A percentile compares a stretch with the other conserved stretches of the same genome.
Conservation (phyloP, 1,139 yeast genomes). For the Fermentozyma sake region DNA sequence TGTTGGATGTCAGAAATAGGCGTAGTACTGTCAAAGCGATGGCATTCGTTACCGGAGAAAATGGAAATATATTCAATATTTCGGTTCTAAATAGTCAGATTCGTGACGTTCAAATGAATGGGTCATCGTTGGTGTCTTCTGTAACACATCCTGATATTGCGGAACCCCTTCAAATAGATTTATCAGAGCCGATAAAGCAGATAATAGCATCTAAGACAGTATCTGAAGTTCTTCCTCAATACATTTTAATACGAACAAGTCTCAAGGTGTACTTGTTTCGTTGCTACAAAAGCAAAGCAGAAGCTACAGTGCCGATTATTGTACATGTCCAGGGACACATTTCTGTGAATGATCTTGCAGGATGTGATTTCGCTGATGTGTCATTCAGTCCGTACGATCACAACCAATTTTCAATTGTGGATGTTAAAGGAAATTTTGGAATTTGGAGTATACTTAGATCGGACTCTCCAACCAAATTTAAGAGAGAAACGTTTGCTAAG, state of each 20-base stretch:
- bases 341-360: slow-evolving; percentile 16
- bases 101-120: not conserved
- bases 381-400: slow-evolving; percentile 38
- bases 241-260: slow-evolving; percentile 24
- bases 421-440: slow-evolving; percentile 49
- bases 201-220: slow-evolving; percentile 21
- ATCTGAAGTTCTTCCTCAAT: slow-evolving; percentile 15
- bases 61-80: slow-evolving; percentile 26
- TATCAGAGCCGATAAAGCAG: slow-evolving; percentile 38
- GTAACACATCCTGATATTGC: slow-evolving; percentile 18
- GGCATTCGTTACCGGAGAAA: slow-evolving; percentile 32
- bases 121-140: slow-evolving; percentile 4
- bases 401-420: slow-evolving; percentile 41
- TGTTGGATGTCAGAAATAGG: slow-evolving; percentile 16
- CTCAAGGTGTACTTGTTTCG: slow-evolving; percentile 18
- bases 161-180: slow-evolving; percentile 20
- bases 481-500: not conserved
- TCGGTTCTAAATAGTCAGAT: slow-evolving; percentile 10
- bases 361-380: slow-evolving; percentile 42
- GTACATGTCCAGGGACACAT: slow-evolving; percentile 22
- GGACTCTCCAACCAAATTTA: not conserved
- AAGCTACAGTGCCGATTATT: too few species aligned
- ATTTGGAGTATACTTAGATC: slow-evolving; percentile 24
- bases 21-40: slow-evolving; percentile 16
- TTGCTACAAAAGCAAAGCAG: not conserved